These are phyloP conservation scores for Polytrichum formosum DNA, from an alignment of 225 moss, liverwort and hornwort species.

Conservation along the genomic window DNA sequence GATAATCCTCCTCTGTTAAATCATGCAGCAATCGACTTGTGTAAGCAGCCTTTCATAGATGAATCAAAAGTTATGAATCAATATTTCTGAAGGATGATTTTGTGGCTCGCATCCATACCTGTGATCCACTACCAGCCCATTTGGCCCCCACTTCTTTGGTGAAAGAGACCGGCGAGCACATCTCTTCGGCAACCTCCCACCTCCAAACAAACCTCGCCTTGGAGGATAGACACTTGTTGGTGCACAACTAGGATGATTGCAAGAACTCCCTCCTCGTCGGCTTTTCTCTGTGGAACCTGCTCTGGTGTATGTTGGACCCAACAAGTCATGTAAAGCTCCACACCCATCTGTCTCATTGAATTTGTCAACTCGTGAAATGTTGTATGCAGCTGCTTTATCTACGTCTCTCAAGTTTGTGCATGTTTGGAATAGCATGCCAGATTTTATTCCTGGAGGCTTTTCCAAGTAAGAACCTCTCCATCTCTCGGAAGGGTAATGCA, in stretches of 20 bases:
- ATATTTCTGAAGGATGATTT: neutral
- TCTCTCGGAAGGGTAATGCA: constrained; percentile 1
- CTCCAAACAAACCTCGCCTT: constrained; percentile 8
- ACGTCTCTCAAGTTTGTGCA: neutral
- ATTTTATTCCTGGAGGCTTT: neutral
- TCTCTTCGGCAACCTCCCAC: neutral
- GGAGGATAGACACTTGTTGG: neutral
- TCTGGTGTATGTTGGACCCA: neutral
- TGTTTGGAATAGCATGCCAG: constrained; percentile 1
- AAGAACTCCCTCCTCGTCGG: neutral
- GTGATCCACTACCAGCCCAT: constrained; percentile 4
- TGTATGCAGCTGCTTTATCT: neutral
- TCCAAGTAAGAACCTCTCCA: constrained; percentile 2
- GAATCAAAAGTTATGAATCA: neutral
- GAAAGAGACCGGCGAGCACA: neutral
- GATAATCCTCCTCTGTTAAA: constrained; percentile 3
- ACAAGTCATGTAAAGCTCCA: neutral
- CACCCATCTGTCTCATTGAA: neutral
- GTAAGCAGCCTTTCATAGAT: neutral
- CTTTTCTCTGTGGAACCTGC: neutral
- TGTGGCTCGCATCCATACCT: constrained; percentile 3
- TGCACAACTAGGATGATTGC: neutral
- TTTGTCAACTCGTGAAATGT: neutral
- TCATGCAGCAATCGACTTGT: neutral
- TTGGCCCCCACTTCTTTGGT: constrained; percentile 7